These are phyloP conservation scores for Prunus kanzakura DNA, from an alignment of 306 rosid species.

Conservation along the genomic window DNA sequence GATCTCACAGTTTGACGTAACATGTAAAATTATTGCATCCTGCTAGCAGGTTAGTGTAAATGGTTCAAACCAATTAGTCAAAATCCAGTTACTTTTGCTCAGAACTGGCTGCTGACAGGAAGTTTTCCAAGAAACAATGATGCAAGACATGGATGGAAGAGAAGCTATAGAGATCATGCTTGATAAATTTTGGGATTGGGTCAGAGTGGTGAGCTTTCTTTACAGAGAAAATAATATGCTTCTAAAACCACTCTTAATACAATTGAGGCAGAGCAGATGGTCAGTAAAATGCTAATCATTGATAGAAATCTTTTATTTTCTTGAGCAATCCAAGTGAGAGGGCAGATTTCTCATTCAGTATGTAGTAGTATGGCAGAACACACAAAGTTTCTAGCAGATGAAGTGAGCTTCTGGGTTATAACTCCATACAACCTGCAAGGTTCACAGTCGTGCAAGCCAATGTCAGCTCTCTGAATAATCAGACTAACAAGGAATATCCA, in stretches of 20 bases:
- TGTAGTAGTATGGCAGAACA: neutral
- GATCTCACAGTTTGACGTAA: neutral
- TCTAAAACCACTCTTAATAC: neutral
- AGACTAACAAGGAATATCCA: neutral
- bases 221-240: neutral
- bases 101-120: neutral
- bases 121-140: neutral
- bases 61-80: neutral
- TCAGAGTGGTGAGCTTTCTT: neutral
- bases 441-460: neutral
- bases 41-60: neutral
- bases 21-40: neutral
- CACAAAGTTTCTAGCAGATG: neutral
- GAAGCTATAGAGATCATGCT: neutral
- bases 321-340: conserved; percentile 6
- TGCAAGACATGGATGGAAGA: no score
- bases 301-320: conserved; percentile 14
- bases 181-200: neutral
- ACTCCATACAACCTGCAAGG: conserved; percentile 14
- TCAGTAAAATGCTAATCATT: conserved; percentile 2
- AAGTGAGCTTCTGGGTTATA: neutral
- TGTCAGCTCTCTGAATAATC: conserved; percentile 4
- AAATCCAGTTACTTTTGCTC: neutral
- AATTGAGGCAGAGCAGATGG: conserved; percentile 2
- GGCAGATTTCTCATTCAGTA: neutral